Conservation (phyloP, 768 basidiomycete species). For the Epithele typhae region DNA sequence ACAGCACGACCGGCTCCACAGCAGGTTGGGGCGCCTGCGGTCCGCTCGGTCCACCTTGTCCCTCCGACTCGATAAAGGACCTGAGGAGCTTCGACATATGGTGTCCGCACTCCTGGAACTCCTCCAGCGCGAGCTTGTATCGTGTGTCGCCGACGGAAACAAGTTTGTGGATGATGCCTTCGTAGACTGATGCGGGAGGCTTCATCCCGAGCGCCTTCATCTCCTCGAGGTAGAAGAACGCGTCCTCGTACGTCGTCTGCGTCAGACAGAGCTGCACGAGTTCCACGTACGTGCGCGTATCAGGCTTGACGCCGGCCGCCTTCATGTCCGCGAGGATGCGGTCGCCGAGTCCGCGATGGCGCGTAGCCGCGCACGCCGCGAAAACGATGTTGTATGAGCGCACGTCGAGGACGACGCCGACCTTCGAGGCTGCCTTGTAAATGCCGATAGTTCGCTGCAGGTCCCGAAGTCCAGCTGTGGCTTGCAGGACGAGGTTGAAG, state of each 20-base stretch:
- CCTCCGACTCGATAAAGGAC: slow-evolving; percentile 29
- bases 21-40: neutral
- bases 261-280: slow-evolving; percentile 70
- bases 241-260: slow-evolving; percentile 74
- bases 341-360: slow-evolving; percentile 66
- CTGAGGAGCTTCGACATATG: slow-evolving; percentile 27
- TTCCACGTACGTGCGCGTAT: slow-evolving; percentile 58
- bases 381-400: slow-evolving; percentile 70
- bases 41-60: slow-evolving; percentile 10
- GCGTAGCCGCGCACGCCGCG: slow-evolving; percentile 52
- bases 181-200: slow-evolving; percentile 57
- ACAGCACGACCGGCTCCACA: slow-evolving; percentile 1
- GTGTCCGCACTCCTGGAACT: slow-evolving; percentile 66
- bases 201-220: slow-evolving; percentile 64
- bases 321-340: slow-evolving; percentile 65
- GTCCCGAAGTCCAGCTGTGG: slow-evolving; percentile 56
- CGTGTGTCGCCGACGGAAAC: slow-evolving; percentile 52
- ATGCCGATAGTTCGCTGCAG: slow-evolving; percentile 73
- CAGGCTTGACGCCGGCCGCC: slow-evolving; percentile 46
- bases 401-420: slow-evolving; percentile 51
- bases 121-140: slow-evolving; percentile 59
- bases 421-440: slow-evolving; percentile 60
- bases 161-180: slow-evolving; percentile 56
- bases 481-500: slow-evolving; percentile 66
- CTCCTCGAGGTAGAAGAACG: slow-evolving; percentile 85